Percentiles rank a stretch among this genome's conserved stretches.
phyloP scores from a whole-genome alignment of 2,329 filamentous ascomycete species.

The Ophiosphaerella narmari region DNA sequence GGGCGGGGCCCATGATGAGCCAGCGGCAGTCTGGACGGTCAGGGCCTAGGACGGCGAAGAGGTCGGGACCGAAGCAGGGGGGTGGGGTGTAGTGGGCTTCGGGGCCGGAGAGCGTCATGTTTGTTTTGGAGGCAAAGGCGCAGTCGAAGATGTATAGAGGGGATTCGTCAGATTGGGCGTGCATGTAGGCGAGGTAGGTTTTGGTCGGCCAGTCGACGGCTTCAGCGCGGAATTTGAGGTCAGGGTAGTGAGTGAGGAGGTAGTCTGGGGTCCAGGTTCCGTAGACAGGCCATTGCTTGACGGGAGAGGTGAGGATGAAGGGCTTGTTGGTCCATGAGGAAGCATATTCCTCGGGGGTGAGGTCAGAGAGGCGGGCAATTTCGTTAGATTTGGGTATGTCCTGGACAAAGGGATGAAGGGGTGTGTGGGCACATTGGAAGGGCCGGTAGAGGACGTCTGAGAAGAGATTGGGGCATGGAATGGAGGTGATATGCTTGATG shows the following conservation, averaged over 20 bases:
- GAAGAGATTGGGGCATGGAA: slow-evolving; percentile 79
- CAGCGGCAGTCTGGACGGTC: slow-evolving; percentile 87
- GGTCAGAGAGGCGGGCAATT: slow-evolving; percentile 70
- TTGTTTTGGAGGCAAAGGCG: slow-evolving; percentile 85
- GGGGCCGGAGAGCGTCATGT: slow-evolving; percentile 56
- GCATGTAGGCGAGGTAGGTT: slow-evolving; percentile 84
- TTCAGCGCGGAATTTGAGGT: slow-evolving; percentile 81
- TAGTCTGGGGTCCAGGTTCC: slow-evolving; percentile 73
- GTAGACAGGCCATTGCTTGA: slow-evolving; percentile 80
- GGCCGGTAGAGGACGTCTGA: slow-evolving; percentile 90
- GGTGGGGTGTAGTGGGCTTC: slow-evolving; percentile 75
- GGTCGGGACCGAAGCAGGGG: slow-evolving; percentile 81
- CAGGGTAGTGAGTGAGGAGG: slow-evolving; percentile 66
- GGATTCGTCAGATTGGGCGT: slow-evolving; percentile 78
- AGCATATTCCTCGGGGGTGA: slow-evolving; percentile 75
- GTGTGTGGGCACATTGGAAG: slow-evolving; percentile 83
- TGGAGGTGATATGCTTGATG: slow-evolving; percentile 56
- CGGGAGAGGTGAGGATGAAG: slow-evolving; percentile 83
- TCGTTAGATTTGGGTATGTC: slow-evolving; percentile 75
- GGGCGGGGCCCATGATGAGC: slow-evolving; percentile 86
- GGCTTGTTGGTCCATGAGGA: slow-evolving; percentile 76
- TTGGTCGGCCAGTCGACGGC: slow-evolving; percentile 87
- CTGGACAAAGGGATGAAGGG: slow-evolving; percentile 66
- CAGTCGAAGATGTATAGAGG: slow-evolving; percentile 92
- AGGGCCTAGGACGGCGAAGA: slow-evolving; percentile 77